Evolutionary conservation across 1,284 basidiomycete genomes (phyloP).

Genomic region (Ustilago vetiveriae): DNA sequence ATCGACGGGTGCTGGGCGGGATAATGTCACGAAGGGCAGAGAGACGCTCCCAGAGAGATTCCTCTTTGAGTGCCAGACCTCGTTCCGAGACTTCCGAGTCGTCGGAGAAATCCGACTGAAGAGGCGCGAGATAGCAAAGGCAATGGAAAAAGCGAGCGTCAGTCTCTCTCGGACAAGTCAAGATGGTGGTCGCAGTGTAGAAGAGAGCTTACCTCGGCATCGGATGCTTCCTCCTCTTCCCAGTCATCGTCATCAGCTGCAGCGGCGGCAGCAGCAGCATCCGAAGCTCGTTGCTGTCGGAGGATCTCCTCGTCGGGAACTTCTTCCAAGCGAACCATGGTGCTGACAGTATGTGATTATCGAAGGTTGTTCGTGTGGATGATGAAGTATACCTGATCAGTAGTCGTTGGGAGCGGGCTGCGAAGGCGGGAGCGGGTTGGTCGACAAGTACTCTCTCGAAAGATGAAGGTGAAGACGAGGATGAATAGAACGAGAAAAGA

Average conservation of each 20-base stretch:
- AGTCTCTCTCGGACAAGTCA: too few relatives aligned
- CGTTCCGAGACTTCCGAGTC: constrained; percentile 60
- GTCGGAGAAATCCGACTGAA: constrained; percentile 53
- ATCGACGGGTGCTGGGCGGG: constrained; percentile 84
- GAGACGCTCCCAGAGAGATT: constrained; percentile 88
- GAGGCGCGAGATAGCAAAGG: neutral
- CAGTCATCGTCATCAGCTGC: constrained; percentile 40
- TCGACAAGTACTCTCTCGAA: too few relatives aligned
- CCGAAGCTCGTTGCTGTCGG: constrained; percentile 35
- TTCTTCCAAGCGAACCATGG: constrained; percentile 50
- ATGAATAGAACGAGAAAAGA: too few relatives aligned
- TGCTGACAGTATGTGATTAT: constrained; percentile 1
- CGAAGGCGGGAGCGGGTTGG: too few relatives aligned
- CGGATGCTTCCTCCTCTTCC: constrained; percentile 43
- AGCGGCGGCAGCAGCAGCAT: constrained; percentile 26
- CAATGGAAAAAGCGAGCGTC: neutral
- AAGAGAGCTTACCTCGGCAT: constrained; percentile 34
- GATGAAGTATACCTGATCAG: too few relatives aligned
- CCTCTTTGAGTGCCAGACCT: constrained; percentile 67
- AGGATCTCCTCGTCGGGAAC: constrained; percentile 53
- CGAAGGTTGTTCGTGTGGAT: neutral
- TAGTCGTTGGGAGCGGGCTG: too few relatives aligned
- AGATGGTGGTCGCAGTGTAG: too few relatives aligned
- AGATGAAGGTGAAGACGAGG: too few relatives aligned
- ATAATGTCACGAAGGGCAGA: constrained; percentile 94